Conservation (phyloP, 768 basidiomycete species). For the Hericium rajendrae region DNA sequence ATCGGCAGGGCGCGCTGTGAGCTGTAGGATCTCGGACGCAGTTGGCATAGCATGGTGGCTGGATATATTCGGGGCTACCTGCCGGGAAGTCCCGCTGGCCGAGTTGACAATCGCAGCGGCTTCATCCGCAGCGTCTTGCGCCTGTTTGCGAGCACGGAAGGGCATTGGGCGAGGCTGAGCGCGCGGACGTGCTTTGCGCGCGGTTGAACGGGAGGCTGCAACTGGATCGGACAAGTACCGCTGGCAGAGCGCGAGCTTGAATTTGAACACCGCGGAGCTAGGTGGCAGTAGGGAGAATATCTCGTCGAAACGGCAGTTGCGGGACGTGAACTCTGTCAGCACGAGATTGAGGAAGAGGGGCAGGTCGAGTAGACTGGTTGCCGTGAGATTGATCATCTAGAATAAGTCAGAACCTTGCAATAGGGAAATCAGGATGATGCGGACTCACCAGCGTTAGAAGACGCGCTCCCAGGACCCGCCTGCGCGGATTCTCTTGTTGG, state of each 20-base stretch:
- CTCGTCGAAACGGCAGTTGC: conserved; percentile 11
- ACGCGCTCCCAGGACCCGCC: conserved; percentile 18
- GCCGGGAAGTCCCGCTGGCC: neutral
- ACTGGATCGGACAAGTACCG: conserved; percentile 12
- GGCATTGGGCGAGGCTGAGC: conserved; percentile 18
- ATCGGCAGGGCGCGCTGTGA: conserved; percentile 2
- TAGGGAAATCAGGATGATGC: neutral
- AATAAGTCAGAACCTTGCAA: neutral
- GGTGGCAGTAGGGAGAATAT: conserved; percentile 19
- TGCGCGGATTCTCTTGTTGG: conserved; percentile 16
- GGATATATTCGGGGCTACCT: neutral
- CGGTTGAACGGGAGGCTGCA: neutral
- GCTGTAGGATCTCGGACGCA: conserved; percentile 11
- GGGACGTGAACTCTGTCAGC: conserved; percentile 17
- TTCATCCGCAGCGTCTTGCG: neutral
- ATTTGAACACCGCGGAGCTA: conserved; percentile 16
- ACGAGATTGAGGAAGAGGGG: conserved; percentile 23
- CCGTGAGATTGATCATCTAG: conserved; percentile 26
- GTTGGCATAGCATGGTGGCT: conserved; percentile 7
- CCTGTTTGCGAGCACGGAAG: conserved; percentile 6
- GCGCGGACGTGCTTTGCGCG: conserved; percentile 14
- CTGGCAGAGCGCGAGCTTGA: conserved; percentile 23
- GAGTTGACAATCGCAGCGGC: neutral
- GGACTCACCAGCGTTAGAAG: conserved; percentile 22
- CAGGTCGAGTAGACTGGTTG: conserved; percentile 23